These are phyloP conservation scores for Tuctoria greenei DNA, from an alignment of 176 grass and related monocot genomes.

Conservation along the genomic window DNA sequence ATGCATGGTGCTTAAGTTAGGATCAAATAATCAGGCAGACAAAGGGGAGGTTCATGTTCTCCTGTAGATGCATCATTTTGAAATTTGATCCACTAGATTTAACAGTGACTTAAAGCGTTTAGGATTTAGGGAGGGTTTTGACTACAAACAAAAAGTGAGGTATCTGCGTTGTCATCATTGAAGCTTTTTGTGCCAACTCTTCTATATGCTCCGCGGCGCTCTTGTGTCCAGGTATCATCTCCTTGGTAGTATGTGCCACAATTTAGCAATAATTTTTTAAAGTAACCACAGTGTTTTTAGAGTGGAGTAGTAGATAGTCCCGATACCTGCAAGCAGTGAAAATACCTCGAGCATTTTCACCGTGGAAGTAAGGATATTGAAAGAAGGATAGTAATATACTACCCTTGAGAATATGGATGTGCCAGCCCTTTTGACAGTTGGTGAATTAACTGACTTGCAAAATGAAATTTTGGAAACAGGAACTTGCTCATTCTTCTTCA, in stretches of 20 bases:
- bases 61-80: neutral
- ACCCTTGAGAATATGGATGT: neutral
- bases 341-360: neutral
- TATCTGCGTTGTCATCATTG: neutral
- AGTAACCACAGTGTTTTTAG: neutral
- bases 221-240: neutral
- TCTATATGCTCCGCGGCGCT: neutral
- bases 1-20: neutral
- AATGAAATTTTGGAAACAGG: neutral
- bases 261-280: neutral
- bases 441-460: neutral
- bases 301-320: neutral
- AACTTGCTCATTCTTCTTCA: neutral
- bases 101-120: neutral
- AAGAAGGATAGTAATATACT: neutral
- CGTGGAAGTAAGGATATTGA: neutral
- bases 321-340: neutral
- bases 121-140: neutral
- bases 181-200: neutral
- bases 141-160: neutral
- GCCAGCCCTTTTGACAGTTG: neutral
- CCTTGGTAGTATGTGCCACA: neutral
- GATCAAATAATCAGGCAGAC: neutral
- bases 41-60: neutral
- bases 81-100: neutral